These are phyloP conservation scores for Ganoderma sinense DNA, from an alignment of 1,284 basidiomycete genomes.

Conservation along the genomic window DNA sequence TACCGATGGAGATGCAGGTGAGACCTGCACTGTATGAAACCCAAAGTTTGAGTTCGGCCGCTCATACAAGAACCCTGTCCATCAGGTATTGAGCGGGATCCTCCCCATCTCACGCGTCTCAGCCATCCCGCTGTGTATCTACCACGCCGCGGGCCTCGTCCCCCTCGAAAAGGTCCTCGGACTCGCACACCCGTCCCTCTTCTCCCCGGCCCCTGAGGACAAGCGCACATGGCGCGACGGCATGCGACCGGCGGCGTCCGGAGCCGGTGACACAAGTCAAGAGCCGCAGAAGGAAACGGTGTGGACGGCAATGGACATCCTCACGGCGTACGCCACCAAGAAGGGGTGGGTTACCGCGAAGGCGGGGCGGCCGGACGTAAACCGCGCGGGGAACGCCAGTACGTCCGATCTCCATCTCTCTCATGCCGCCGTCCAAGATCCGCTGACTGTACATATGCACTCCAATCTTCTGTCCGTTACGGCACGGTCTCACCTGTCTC, in stretches of 20 bases:
- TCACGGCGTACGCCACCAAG: constrained; percentile 78
- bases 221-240: constrained; percentile 78
- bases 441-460: not conserved
- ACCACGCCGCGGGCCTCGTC: constrained; percentile 72
- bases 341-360: constrained; percentile 91
- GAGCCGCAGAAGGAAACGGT: constrained; percentile 30
- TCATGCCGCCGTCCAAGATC: constrained; percentile 1
- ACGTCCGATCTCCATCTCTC: constrained; percentile 44
- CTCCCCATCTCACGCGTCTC: constrained; percentile 91
- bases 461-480: constrained; percentile 6
- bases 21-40: constrained; percentile 35
- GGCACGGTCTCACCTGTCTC: not conserved
- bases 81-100: constrained; percentile 77
- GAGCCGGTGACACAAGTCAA: constrained; percentile 1
- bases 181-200: constrained; percentile 59
- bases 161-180: constrained; percentile 80
- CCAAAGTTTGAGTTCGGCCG: not conserved
- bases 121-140: constrained; percentile 79
- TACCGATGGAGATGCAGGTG: constrained; percentile 84
- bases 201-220: constrained; percentile 53
- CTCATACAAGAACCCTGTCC: constrained; percentile 10
- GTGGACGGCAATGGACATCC: constrained; percentile 86
- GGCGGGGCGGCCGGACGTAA: constrained; percentile 86
- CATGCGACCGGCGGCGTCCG: constrained; percentile 38
- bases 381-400: constrained; percentile 90